These are phyloP conservation scores for Citrullus amarus DNA, from an alignment of 306 rosid species.

Conservation along the genomic window DNA sequence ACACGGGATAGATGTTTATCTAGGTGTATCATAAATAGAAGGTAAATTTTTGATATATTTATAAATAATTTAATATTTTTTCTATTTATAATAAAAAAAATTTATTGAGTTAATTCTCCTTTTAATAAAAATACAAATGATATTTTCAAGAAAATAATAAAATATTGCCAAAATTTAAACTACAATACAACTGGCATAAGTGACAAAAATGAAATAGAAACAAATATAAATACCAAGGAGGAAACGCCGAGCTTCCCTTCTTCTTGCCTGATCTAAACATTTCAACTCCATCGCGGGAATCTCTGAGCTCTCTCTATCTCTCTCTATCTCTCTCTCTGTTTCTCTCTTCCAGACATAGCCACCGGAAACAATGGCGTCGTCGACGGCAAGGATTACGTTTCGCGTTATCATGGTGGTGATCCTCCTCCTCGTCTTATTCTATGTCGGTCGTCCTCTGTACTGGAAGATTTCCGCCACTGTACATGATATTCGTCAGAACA, in stretches of 20 bases:
- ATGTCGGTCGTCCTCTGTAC: conserved; percentile 70
- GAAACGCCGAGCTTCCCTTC: not conserved
- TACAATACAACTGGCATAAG: not conserved
- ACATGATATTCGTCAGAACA: conserved; percentile 69
- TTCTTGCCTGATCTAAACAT: not conserved
- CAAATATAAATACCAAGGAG: not conserved
- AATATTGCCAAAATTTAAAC: not conserved
- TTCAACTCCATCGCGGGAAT: conserved; percentile 5
- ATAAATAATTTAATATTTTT: no score
- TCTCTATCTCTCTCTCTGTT: not conserved
- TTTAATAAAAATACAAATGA: not conserved
- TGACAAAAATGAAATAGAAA: not conserved
- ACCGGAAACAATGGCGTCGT: conserved; percentile 41
- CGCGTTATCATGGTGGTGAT: conserved; percentile 26
- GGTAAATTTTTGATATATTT: no score
- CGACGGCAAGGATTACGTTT: conserved; percentile 35
- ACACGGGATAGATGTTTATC: no score
- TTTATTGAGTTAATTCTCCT: no score
- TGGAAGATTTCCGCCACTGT: conserved; percentile 82
- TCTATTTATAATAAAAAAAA: no score
- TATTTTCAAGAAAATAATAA: not conserved
- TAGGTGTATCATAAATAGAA: no score
- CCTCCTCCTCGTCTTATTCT: conserved; percentile 41
- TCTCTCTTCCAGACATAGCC: not conserved
- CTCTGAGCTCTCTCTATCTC: conserved; percentile 3